phyloP scores from a whole-genome alignment of 345 rosid genomes.

The Trapa incisa region DNA sequence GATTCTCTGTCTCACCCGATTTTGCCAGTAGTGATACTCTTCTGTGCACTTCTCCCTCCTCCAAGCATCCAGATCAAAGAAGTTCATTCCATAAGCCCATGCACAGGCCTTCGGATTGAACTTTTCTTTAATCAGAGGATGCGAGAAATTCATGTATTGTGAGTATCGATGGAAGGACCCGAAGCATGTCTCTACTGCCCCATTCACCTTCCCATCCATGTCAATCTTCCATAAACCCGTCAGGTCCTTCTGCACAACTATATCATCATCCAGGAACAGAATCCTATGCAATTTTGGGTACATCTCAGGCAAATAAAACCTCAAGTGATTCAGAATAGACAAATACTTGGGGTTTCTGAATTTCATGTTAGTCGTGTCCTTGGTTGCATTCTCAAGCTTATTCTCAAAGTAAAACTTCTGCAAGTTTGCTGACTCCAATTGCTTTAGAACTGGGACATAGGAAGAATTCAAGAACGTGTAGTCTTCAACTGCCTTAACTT shows the following conservation, averaged over 20 bases:
- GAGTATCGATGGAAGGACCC: conserved; percentile 96
- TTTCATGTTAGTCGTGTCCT: conserved; percentile 91
- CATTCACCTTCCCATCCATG: conserved; percentile 96
- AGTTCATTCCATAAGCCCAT: conserved; percentile 99
- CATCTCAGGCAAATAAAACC: conserved; percentile 95
- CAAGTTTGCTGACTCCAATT: conserved; percentile 74
- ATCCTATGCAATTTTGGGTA: conserved; percentile 79
- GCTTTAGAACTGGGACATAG: conserved; percentile 82
- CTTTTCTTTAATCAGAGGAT: conserved; percentile 85
- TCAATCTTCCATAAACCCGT: conserved; percentile 91
- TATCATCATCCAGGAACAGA: conserved; percentile 84
- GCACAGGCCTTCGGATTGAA: conserved; percentile 97
- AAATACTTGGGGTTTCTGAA: conserved; percentile 91
- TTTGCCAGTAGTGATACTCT: conserved; percentile 98
- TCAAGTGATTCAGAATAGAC: conserved; percentile 86
- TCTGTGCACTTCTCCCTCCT: conserved; percentile 96
- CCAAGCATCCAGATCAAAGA: conserved; percentile 99
- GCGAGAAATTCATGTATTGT: conserved; percentile 95
- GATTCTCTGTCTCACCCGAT: conserved; percentile 38
- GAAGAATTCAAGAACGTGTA: conserved; percentile 85
- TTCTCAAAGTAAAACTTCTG: conserved; percentile 94
- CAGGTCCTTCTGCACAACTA: conserved; percentile 93
- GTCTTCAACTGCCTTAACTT: conserved; percentile 98
- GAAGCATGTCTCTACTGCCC: conserved; percentile 96
- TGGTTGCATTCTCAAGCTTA: conserved; percentile 82